Evolutionary conservation across 139 green algal species (phyloP).

Genomic region (Chlamydomonas eustigma): DNA sequence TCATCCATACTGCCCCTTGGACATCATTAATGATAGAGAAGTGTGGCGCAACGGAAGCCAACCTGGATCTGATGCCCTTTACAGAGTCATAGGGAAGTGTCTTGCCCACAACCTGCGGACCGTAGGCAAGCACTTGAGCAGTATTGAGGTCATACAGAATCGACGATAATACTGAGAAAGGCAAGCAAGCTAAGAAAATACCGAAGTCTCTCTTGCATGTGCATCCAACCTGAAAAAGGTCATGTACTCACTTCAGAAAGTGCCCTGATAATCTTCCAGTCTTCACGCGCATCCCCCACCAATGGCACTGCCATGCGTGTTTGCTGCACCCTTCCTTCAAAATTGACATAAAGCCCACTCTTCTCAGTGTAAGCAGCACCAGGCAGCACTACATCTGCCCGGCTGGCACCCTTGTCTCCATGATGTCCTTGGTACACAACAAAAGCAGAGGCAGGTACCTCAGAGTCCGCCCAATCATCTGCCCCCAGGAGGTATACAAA

Average conservation of each 20-base stretch:
- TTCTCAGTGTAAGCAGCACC: constrained; percentile 89
- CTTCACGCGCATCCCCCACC: constrained; percentile 76
- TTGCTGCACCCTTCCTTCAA: constrained; percentile 90
- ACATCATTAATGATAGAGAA: constrained; percentile 59
- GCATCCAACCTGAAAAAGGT: no score
- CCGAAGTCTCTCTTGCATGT: neutral
- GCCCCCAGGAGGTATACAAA: constrained; percentile 91
- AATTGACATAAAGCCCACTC: constrained; percentile 82
- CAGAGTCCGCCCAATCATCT: constrained; percentile 74
- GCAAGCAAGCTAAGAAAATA: no score
- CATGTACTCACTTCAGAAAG: constrained; percentile 46
- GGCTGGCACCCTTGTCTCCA: constrained; percentile 83
- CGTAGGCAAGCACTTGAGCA: no score
- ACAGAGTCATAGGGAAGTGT: constrained; percentile 84
- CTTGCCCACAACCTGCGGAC: constrained; percentile 45
- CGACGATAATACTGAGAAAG: no score
- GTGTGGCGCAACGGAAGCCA: constrained; percentile 79
- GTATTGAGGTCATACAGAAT: no score
- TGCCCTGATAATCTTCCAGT: constrained; percentile 78
- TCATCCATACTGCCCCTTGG: constrained; percentile 81
- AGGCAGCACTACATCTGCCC: constrained; percentile 91
- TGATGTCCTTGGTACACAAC: constrained; percentile 97
- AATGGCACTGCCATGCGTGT: constrained; percentile 76
- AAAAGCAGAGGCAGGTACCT: constrained; percentile 84
- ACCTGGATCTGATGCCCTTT: constrained; percentile 60